Evolutionary conservation across 352 stramenopile genomes (phyloP), one percentile per base, ranked within the genome.

Genomic region (Globisporangium canariense): DNA sequence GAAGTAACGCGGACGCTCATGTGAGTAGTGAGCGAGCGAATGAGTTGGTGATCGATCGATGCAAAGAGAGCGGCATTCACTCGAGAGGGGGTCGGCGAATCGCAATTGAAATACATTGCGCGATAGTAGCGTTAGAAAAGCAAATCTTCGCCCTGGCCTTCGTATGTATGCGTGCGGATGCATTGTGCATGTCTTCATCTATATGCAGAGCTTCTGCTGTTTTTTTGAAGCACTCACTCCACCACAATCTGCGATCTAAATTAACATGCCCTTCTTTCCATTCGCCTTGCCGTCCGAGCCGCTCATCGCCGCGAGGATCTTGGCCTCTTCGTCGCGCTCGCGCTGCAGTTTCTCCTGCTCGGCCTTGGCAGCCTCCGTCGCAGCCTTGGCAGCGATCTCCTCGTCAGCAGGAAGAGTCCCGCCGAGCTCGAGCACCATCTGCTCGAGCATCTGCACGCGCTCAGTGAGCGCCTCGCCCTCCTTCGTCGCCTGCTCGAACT

Each of bases 351-450:
- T 70, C 53, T 83, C 75, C 5, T 71, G 66, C 34, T 84, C 78
- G 5, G 59, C 62, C 43, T 73, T 62, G 4, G 66, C 62, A 3
- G 71, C 65, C 40, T 68, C 67, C 1, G 64, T 70, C 3, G 59
- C 70, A 6, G 66, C 62, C 18, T 64, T 69, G 6, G 64, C 66
- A 0, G 71, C 70, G 58, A 78, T 59, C n/a, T 78, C 75, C 16
- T 86, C 77, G 22, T 83, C 79, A 18, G 83, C 81, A 5, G 81
- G 83, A 40, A 94, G 67, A 22, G 69, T 66, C 30, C 83, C 81
- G 45, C 81, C 79, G 18, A 92, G 70, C 3, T 74, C 76, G 52
- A 88, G 68, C 54, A 94, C 76, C n/a, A 90, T 62, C 61, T 83
- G 71, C 63, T 90, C 79, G 16, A 92, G 74, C 60, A 78, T 34